Conservation (phyloP, 495 filamentous ascomycete species). For the Penicillium longicatenatum region DNA sequence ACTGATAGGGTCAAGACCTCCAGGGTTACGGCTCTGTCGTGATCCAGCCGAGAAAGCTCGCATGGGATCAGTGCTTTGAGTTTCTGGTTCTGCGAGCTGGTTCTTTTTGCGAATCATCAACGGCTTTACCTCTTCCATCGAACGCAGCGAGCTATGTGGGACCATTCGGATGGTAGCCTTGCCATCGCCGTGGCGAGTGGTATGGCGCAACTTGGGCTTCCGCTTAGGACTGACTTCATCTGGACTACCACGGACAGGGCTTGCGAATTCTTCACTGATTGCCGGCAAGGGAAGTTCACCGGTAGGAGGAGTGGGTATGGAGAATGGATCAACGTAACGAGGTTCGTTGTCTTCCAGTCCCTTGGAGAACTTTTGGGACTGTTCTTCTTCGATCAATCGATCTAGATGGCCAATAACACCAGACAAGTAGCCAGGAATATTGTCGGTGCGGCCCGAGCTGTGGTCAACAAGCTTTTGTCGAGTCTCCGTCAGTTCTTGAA, state of each 20-base stretch:
- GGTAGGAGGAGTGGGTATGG: constrained; percentile 27
- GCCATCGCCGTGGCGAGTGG: constrained; percentile 28
- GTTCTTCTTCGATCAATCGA: constrained; percentile 57
- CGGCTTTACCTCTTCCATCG: constrained; percentile 45
- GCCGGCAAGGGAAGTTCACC: constrained; percentile 49
- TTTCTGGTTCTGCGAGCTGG: constrained; percentile 5
- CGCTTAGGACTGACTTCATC: constrained; percentile 8
- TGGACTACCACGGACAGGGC: constrained; percentile 12
- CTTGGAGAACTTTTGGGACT: constrained; percentile 1
- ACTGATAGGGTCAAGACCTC: constrained; percentile 34
- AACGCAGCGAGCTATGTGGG: constrained; percentile 41
- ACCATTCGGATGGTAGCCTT: constrained; percentile 53
- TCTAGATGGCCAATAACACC: constrained; percentile 64
- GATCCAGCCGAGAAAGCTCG: constrained; percentile 22
- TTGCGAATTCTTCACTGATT: constrained; percentile 51
- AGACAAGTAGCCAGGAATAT: constrained; percentile 50
- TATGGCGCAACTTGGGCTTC: constrained; percentile 17
- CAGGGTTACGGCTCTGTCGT: constrained; percentile 18
- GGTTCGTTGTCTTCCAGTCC: constrained; percentile 18
- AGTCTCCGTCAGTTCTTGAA: constrained; percentile 57
- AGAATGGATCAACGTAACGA: constrained; percentile 58
- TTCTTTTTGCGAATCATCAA: constrained; percentile 59
- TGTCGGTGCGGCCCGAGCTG: constrained; percentile 36
- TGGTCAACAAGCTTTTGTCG: constrained; percentile 56
- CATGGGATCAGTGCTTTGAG: not conserved